Base-by-base conservation (phyloP, 768 basidiomycete species). In the Boletales sp. region DNA sequence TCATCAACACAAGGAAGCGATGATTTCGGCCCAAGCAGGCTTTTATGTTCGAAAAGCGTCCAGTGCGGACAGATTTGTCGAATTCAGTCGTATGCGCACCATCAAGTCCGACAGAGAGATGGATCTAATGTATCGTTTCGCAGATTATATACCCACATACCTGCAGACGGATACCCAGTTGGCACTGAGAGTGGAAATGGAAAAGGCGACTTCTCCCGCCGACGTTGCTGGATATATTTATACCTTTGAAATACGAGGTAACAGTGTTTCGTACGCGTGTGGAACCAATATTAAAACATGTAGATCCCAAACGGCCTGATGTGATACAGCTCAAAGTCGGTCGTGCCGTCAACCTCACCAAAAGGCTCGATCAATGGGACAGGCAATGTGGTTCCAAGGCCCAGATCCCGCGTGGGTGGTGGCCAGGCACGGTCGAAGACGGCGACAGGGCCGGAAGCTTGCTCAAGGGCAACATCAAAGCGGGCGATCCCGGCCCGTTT, bases 141-240 rank as follows among this genome's bases (percentile, higher is more conserved):
- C 50, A 88, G 88, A 79, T 55, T 90, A 82, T 76, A 84, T 91
- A 56, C 84, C 86, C 8, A 54, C 65, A 21, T 87, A 89, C 62
- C 65, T 91, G 34, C 76, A 78, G 45, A 52, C 62, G 6, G 78
- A 82, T 46, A 87, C 88, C 27, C 81, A 83, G 57, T 71, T 77
- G 29, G 76, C 81, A 2, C 64, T 84, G 32, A 71, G 74, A 50
- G 64, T 64, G 24, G 78, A 79, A 61, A 84, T 84, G 81, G 73
- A 74, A 54, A 78, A 77, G 37, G 61, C 75, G 11, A 72, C 71
- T 4, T 79, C 86, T 5, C 50, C 59, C 3, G 75, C 78, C 9
- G 89, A 92, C 55, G 77, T 74, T 17, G 71, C 78, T 5, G 90
- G 90, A 0, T 90, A 87, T 58, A 91, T 93, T 43, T 93, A 93